Base-by-base conservation (phyloP, 768 basidiomycete species). In the Lactarius indigo region DNA sequence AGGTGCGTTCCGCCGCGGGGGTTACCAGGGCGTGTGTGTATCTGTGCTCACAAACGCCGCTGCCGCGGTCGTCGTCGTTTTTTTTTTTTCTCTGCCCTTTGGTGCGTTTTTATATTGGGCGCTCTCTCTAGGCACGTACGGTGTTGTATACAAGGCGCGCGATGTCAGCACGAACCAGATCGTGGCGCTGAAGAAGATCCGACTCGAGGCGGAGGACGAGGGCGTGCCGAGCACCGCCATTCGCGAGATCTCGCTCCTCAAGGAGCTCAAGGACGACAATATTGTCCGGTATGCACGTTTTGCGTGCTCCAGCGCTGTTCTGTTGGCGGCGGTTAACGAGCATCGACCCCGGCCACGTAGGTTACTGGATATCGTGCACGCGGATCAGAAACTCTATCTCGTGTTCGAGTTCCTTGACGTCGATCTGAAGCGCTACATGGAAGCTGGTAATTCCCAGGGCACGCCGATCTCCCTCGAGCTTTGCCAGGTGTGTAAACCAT, bases 201-300 rank as follows among this genome's bases (percentile, higher is more conserved):
- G 97, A 47, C 86, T 99, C 31, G 97, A 98, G 76, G 94, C 95
- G 20, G 97, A 98, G 78, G 97, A 99, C 74, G 97, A 99, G 77
- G 97, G 97, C 57, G 97, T 99, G 26, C 97, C 97, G 10, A 93
- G 91, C 70, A 99, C 97, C 5, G 96, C 96, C 63, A 99, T 99
- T 74, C 87, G 97, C 60, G 97, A 99, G 81, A 99, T 99, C 78
- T 94, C 92, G 79, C 78, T 99, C 68, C 79, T 99, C 72, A 99
- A 98, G 78, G 97, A 99, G 76, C 84, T 99, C 73, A 93, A 92
- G 76, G 92, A 98, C 76, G 92, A 94, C 41, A 93, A 98, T 75
- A 93, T 98, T 74, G 97, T 99, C 75, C 86, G 87, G 97, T 91
- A 75, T 72, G 82, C 76, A 2, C n/a, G n/a, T n/a, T n/a, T n/a